phyloP scores from a whole-genome alignment of 306 rosid genomes.

The Ceratonia siliqua region DNA sequence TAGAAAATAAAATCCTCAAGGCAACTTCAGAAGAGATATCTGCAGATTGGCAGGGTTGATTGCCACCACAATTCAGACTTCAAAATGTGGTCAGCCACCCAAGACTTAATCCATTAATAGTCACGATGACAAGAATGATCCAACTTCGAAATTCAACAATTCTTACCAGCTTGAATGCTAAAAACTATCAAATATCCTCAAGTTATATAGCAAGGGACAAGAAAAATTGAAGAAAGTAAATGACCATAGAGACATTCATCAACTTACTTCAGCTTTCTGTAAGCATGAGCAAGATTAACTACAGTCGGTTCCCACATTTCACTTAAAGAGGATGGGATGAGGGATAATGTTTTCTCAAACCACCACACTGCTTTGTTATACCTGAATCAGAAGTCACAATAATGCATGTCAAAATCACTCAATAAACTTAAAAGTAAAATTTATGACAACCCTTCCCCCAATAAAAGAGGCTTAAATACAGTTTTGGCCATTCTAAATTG shows the following conservation, averaged over 20 bases:
- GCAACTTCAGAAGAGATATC: not conserved
- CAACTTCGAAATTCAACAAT: not conserved
- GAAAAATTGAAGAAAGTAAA: conserved; percentile 16
- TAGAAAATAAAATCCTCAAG: conserved; percentile 8
- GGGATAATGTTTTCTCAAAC: conserved; percentile 89
- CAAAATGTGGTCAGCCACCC: not conserved
- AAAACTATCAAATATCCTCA: not conserved
- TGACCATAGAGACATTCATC: conserved; percentile 15
- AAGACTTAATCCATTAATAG: not conserved
- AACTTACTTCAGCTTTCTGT: conserved; percentile 85
- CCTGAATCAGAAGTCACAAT: conserved; percentile 55
- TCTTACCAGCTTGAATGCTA: not conserved
- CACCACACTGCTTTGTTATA: conserved; percentile 78
- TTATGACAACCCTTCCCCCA: too few species aligned
- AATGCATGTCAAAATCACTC: conserved; percentile 28
- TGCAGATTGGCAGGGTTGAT: not conserved
- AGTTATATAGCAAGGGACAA: not conserved
- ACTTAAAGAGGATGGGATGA: conserved; percentile 71
- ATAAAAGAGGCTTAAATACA: too few species aligned
- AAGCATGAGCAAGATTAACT: conserved; percentile 91
- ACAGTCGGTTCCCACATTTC: conserved; percentile 97
- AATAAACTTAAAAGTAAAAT: too few species aligned
- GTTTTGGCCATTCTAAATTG: too few species aligned
- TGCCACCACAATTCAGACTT: not conserved
- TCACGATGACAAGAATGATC: not conserved